Percentiles rank a stretch among this genome's conserved stretches.
Evolutionary conservation across 2,329 filamentous ascomycete species (phyloP).

Genomic region (Colletotrichum agaves): DNA sequence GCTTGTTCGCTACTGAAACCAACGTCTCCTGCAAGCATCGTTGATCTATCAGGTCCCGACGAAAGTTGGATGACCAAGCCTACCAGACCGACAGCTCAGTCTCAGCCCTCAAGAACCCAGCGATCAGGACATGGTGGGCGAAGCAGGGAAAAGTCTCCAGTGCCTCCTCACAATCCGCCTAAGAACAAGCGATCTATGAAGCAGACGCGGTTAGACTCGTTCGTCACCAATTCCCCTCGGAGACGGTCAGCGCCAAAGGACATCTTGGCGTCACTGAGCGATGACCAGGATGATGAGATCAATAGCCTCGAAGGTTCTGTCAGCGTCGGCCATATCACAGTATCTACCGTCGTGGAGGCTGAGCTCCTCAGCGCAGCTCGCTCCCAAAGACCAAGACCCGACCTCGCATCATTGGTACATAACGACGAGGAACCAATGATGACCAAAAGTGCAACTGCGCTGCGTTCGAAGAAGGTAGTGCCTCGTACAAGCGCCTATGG

Average conservation of each 20-base stretch:
- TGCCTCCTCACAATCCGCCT: neutral
- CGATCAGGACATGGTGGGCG: neutral
- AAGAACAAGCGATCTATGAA: slow-evolving; percentile 40
- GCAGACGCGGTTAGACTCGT: slow-evolving; percentile 42
- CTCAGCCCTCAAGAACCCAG: neutral
- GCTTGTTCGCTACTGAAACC: slow-evolving; percentile 40
- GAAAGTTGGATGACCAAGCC: neutral
- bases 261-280: neutral
- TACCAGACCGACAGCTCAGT: neutral
- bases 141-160: neutral
- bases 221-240: slow-evolving; percentile 6
- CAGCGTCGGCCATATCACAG: neutral
- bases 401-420: neutral
- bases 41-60: slow-evolving; percentile 23
- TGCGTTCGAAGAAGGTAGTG: slow-evolving; percentile 47
- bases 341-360: neutral
- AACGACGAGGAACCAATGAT: slow-evolving; percentile 26
- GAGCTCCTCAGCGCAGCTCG: neutral
- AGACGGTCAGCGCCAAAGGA: neutral
- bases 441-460: neutral
- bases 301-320: neutral
- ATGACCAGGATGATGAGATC: neutral
- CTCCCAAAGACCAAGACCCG: neutral
- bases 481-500: slow-evolving; percentile 51
- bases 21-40: neutral